Conservation (phyloP, 108 stramenopile species). For the Phaeodactylum tricornutum region DNA sequence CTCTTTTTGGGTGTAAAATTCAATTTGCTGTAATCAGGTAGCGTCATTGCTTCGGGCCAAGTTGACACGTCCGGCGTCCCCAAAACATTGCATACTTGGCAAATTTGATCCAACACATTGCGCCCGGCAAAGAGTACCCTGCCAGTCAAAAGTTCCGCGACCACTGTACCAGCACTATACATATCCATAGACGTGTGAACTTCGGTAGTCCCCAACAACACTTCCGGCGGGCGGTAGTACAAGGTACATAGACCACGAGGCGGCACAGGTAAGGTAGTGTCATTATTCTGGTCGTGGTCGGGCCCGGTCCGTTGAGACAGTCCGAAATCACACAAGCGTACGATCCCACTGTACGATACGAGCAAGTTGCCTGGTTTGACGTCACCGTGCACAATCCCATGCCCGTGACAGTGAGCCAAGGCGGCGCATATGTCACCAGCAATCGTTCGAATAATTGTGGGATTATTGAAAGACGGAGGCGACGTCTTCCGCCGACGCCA, state of each 20-base stretch:
- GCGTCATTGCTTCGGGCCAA: conserved; percentile 32
- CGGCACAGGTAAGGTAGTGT: not conserved
- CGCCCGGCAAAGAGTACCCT: conserved; percentile 44
- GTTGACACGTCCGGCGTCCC: conserved; percentile 51
- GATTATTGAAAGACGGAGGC: conserved; percentile 18
- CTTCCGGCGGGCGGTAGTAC: conserved; percentile 72
- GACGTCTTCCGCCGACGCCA: conserved; percentile 26
- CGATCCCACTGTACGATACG: conserved; percentile 31
- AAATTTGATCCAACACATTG: conserved; percentile 62
- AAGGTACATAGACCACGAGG: conserved; percentile 54
- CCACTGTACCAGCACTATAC: conserved; percentile 52
- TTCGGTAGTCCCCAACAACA: conserved; percentile 38
- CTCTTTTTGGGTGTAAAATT: no score
- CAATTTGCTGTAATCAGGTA: conserved; percentile 57
- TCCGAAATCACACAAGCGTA: conserved; percentile 78
- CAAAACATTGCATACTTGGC: conserved; percentile 38
- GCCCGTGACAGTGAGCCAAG: conserved; percentile 79
- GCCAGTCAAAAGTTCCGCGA: conserved; percentile 43
- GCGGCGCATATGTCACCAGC: conserved; percentile 57
- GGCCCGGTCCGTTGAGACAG: conserved; percentile 40
- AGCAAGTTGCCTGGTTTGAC: conserved; percentile 89
- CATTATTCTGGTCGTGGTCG: not conserved
- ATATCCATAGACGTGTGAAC: conserved; percentile 39
- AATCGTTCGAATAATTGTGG: conserved; percentile 30
- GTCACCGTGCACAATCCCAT: conserved; percentile 89